Evolutionary conservation across 768 basidiomycete genomes (phyloP).

Genomic region (Termitomyces bulborhizus): DNA sequence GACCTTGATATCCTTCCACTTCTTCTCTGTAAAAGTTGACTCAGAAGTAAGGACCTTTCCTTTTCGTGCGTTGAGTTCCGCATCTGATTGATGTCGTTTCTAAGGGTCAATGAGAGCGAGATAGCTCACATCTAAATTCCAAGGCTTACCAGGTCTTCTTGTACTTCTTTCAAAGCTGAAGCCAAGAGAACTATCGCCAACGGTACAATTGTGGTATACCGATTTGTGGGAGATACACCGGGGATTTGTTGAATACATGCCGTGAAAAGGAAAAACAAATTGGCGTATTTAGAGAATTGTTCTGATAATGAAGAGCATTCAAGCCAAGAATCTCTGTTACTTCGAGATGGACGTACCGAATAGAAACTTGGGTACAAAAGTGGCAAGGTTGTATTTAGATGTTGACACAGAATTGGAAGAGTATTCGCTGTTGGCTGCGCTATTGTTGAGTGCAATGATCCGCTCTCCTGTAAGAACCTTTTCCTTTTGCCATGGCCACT

Average conservation of each 20-base stretch:
- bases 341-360: conserved; percentile 50
- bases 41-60: conserved; percentile 68
- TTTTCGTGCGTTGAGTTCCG: conserved; percentile 80
- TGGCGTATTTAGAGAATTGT: conserved; percentile 98
- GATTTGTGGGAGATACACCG: conserved; percentile 93
- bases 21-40: conserved; percentile 61
- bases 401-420: conserved; percentile 85
- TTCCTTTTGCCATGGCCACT: conserved; percentile 81
- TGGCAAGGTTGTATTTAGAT: conserved; percentile 86
- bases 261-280: conserved; percentile 97
- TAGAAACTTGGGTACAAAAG: conserved; percentile 91
- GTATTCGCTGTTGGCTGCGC: conserved; percentile 57
- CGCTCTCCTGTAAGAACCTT: conserved; percentile 66
- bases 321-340: neutral
- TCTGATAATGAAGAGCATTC: conserved; percentile 39
- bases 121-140: neutral
- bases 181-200: conserved; percentile 84
- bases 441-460: conserved; percentile 78
- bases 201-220: conserved; percentile 91
- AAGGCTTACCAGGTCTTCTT: conserved; percentile 82
- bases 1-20: conserved; percentile 87
- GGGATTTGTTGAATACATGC: conserved; percentile 97
- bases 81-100: conserved; percentile 97
- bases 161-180: conserved; percentile 91
- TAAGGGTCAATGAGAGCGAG: conserved; percentile 22